phyloP scores from a whole-genome alignment of 179 eudicot species.

The Camellia oleifera region DNA sequence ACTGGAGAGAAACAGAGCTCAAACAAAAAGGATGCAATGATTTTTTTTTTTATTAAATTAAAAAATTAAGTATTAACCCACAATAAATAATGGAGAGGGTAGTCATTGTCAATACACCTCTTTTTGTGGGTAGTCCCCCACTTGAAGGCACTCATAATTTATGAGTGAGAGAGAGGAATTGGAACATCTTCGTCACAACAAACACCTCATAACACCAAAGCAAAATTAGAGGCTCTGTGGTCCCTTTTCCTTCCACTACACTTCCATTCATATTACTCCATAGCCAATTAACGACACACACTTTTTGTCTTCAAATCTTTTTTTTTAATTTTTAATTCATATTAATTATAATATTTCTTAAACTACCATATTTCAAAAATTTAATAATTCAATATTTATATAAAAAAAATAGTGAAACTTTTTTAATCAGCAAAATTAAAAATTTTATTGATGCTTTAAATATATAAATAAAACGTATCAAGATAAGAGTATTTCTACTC shows the following conservation, averaged over 20 bases:
- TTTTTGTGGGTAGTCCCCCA: neutral
- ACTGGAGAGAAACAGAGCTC: neutral
- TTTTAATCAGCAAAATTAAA: no score
- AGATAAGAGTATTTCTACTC: no score
- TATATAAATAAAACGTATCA: no score
- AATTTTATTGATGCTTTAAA: no score
- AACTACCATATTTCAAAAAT: no score
- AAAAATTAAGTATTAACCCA: no score
- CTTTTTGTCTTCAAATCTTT: no score
- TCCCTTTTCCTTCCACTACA: neutral
- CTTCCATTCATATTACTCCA: neutral
- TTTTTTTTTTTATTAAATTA: no score
- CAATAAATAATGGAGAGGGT: neutral
- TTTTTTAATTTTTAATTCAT: no score
- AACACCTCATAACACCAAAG: neutral
- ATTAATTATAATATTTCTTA: no score
- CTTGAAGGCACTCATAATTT: constrained; percentile 6
- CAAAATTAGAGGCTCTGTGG: neutral
- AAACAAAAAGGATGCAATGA: neutral
- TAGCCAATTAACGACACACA: neutral
- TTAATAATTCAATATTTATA: no score
- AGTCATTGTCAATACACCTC: neutral
- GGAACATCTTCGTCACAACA: neutral
- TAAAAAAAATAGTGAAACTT: no score
- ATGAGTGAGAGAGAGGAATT: neutral